These are phyloP conservation scores for Solanum pinnatisectum DNA, from an alignment of 257 asterid species.

Conservation along the genomic window DNA sequence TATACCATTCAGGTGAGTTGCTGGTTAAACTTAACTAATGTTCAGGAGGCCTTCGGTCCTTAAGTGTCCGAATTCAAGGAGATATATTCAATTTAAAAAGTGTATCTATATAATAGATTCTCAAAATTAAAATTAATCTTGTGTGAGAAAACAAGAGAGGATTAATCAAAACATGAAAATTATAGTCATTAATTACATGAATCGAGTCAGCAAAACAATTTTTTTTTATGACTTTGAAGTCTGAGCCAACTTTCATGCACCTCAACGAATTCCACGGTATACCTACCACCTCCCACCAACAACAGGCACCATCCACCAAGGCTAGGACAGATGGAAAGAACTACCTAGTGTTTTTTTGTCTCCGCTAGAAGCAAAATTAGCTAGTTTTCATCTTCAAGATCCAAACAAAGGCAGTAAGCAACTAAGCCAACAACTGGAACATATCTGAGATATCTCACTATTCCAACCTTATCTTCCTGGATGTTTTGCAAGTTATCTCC, in stretches of 20 bases:
- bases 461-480: conserved; percentile 31
- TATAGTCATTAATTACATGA: neutral
- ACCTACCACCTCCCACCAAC: neutral
- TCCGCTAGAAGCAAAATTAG: neutral
- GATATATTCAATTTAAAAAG: too few relatives aligned
- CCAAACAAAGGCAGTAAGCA: conserved; percentile 66
- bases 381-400: conserved; percentile 29
- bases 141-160: neutral
- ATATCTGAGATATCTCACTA: conserved; percentile 54
- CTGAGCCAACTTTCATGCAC: neutral
- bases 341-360: neutral
- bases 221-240: neutral
- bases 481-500: conserved; percentile 69
- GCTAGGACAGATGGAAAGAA: neutral
- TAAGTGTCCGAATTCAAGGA: too few relatives aligned
- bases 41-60: too few relatives aligned
- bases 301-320: neutral
- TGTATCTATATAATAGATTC: neutral
- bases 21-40: too few relatives aligned
- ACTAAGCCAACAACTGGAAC: conserved; percentile 68
- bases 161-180: neutral
- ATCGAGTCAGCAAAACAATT: neutral
- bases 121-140: neutral
- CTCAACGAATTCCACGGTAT: neutral
- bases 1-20: neutral